Percentiles rank a stretch among this genome's conserved stretches.
Evolutionary conservation across 495 filamentous ascomycete genomes (phyloP).

Genomic region (Talaromyces thailandensis): DNA sequence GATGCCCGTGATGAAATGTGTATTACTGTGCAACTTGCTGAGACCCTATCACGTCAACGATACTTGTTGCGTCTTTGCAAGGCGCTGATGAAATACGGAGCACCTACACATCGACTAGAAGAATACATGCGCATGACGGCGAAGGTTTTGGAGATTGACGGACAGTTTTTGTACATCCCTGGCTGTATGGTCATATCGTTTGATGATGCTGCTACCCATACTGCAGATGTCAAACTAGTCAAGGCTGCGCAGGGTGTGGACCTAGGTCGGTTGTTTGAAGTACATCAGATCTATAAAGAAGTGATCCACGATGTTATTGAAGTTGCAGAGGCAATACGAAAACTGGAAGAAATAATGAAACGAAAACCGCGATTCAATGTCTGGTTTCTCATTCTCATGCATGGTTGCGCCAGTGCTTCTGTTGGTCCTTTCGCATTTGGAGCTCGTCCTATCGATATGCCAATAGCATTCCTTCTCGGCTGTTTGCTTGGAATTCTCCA

Average conservation of each 20-base stretch:
- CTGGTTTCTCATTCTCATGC: constrained; percentile 71
- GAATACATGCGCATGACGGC: constrained; percentile 90
- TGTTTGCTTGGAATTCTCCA: constrained; percentile 75
- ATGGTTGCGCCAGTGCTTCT: constrained; percentile 70
- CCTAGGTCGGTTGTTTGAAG: constrained; percentile 73
- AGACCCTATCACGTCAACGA: constrained; percentile 68
- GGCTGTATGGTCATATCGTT: constrained; percentile 96
- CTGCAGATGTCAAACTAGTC: constrained; percentile 87
- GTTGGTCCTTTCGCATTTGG: constrained; percentile 88
- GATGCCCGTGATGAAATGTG: constrained; percentile 57
- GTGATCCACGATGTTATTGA: constrained; percentile 83
- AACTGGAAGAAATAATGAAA: constrained; percentile 57
- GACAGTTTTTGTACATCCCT: constrained; percentile 86
- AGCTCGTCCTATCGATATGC: constrained; percentile 79
- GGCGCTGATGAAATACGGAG: constrained; percentile 78
- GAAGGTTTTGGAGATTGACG: constrained; percentile 79
- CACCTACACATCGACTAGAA: constrained; percentile 68
- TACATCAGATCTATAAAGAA: constrained; percentile 86
- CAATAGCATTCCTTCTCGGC: constrained; percentile 78
- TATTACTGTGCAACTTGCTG: constrained; percentile 86
- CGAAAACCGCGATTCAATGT: constrained; percentile 53
- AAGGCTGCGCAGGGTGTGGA: constrained; percentile 69
- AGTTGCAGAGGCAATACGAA: constrained; percentile 70
- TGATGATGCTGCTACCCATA: constrained; percentile 81
- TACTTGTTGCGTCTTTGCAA: constrained; percentile 81